Evolutionary conservation across 2,329 filamentous ascomycete species (phyloP), one percentile per base, ranked within the genome.

Genomic region (Clonostachys rosea): DNA sequence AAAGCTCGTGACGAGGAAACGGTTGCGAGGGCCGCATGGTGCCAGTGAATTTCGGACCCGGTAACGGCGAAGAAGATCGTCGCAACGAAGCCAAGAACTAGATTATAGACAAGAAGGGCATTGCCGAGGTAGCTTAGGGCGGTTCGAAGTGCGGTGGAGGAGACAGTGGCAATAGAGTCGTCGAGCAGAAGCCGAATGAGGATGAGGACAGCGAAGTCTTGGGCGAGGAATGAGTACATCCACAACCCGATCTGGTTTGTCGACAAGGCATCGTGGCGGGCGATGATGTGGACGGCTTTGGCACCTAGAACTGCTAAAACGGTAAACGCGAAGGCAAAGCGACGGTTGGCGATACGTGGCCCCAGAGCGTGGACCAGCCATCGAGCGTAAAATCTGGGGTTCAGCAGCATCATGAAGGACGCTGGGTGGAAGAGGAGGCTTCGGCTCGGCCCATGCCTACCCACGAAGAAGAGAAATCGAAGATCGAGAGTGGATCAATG

Each of bases 1-100:
- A 63, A 53, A 9, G 53, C 52, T 49, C 58, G 54, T 2, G 61
- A 61, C 12, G 40, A 10, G 20, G 40, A 42, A 14, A 14, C 40
- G 18, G 13, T 20, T 8, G 40, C 40, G 13, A 42, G 13, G 40
- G 16, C 40, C 2, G n/a, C 20, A 30, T 42, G 16, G 20, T 20
- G 40, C 16, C 20, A 42, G 13, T 20, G 40, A 20, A 42, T n/a
- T 20, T 42, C 40, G 14, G 40, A 42, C 14, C 40, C 40, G 40
- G 8, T 20, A 14, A 42, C 14, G 16, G 13, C 40, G 17, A 18
- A 42, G 40, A 42, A 42, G 13, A 8, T 17, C 10, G 20, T 42
- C 10, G 14, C 18, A n/a, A 12, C 13, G 14, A 42, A 20, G 40
- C 14, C 40, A 14, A 42, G 16, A 8, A 42, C 16, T 8, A 30